These are phyloP conservation scores for Saururus chinensis DNA, from an alignment of 164 flowering plant species.

Conservation along the genomic window DNA sequence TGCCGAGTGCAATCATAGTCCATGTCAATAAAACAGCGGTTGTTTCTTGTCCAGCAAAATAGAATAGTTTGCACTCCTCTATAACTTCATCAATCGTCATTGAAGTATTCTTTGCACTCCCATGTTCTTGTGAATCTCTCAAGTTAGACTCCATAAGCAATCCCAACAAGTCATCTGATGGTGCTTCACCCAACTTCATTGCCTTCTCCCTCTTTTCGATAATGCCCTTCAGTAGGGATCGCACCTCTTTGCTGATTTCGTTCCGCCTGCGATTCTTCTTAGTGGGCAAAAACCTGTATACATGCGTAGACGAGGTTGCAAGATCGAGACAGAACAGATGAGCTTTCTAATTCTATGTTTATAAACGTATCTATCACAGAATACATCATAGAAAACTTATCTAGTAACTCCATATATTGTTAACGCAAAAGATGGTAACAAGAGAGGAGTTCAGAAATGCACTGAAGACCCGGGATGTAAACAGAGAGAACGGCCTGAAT, in stretches of 20 bases:
- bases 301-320: neutral
- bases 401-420: too few species aligned
- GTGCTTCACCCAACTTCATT: constrained; percentile 8
- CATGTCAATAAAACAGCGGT: constrained; percentile 11
- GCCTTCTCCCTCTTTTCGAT: constrained; percentile 28
- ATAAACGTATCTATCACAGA: too few species aligned
- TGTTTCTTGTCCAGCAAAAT: constrained; percentile 14
- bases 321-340: too few species aligned
- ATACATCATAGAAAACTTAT: too few species aligned
- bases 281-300: constrained; percentile 39
- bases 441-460: neutral
- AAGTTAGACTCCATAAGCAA: constrained; percentile 34
- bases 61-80: constrained; percentile 13
- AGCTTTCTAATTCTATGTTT: too few species aligned
- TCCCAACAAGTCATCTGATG: constrained; percentile 33
- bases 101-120: constrained; percentile 8
- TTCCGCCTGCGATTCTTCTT: constrained; percentile 33
- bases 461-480: constrained; percentile 10
- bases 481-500: neutral
- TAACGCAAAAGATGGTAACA: neutral
- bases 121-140: constrained; percentile 18
- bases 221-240: constrained; percentile 13
- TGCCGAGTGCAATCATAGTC: constrained; percentile 9
- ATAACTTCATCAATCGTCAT: constrained; percentile 24
- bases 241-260: constrained; percentile 17